Conservation (phyloP, 2,329 filamentous ascomycete genomes). For the Neonectria magnoliae region DNA sequence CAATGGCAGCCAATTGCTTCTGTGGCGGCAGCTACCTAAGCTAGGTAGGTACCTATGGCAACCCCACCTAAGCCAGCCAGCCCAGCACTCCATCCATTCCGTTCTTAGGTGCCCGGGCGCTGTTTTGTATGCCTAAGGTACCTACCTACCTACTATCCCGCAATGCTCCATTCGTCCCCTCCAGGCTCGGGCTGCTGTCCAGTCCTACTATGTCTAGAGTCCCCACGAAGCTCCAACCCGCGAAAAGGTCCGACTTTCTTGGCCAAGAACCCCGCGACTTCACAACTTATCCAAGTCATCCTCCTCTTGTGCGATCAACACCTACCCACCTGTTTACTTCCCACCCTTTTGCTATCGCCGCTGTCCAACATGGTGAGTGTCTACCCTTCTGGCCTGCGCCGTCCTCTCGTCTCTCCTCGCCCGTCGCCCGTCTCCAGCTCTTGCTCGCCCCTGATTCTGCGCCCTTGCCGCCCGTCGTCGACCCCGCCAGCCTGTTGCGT, state of each 20-base stretch:
- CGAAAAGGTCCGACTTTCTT: constrained; percentile 45
- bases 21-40: too few species aligned
- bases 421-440: constrained; percentile 13
- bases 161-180: constrained; percentile 23
- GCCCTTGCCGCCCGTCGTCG: constrained; percentile 30
- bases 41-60: too few species aligned
- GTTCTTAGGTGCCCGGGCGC: neutral
- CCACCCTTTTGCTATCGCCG: constrained; percentile 32
- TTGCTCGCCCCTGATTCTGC: constrained; percentile 19
- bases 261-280: constrained; percentile 43
- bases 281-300: constrained; percentile 45
- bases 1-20: too few species aligned
- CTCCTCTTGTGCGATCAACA: constrained; percentile 41
- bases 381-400: constrained; percentile 11
- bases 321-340: constrained; percentile 33
- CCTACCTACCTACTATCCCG: neutral
- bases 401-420: neutral
- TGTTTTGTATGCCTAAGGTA: constrained; percentile 21
- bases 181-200: constrained; percentile 3
- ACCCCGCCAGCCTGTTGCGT: constrained; percentile 38
- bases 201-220: constrained; percentile 17
- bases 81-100: neutral
- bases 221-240: constrained; percentile 44
- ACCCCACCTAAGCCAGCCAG: too few species aligned
- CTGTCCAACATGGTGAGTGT: constrained; percentile 45